Evolutionary conservation across 2,329 filamentous ascomycete genomes (phyloP), one percentile per base, ranked within the genome.

Genomic region (Pseudopithomyces chartarum): DNA sequence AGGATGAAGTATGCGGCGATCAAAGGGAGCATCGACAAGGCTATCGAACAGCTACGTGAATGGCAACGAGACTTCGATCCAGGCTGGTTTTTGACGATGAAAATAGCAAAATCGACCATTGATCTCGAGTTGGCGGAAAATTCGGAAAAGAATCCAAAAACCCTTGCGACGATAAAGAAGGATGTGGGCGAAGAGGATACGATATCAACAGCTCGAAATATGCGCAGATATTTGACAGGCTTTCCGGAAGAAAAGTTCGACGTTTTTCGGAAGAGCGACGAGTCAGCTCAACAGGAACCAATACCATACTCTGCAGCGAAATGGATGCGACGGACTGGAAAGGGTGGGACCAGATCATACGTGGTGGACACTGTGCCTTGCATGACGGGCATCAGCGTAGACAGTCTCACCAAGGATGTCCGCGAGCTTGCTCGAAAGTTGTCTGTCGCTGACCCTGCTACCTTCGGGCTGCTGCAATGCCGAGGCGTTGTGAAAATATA

Each of bases 391-490:
- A 26, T 56, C 8, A 54, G 52, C 34, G 26, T 29, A 13, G 29
- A 46, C 10, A 55, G 47, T 38, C 13, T 68, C 32, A 62, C 62
- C 33, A 36, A 63, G 26, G 62, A 75, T 56, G 50, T 67, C n/a
- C 56, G 65, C 34, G 56, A 68, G 34, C 57, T 73, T 4, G 64
- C 68, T 11, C 54, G 49, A 22, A 61, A 62, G 54, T 57, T 75
- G 2, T 58, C 54, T 20, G 57, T 60, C 7, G 58, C 63, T 32
- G 68, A 75, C 38, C 67, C 73, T 1, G 39, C 58, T 3, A 58
- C 57, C 3, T 76, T 73, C 39, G 70, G 72, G 1, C 60, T 75
- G 3, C 60, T 73, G 2, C 55, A 52, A 15, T 76, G 73, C 60
- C 60, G 67, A 29, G 74, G 73, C 1, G 58, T 70, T 13, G 55